Conservation (phyloP, 2,329 filamentous ascomycete genomes). For the Aspergillus viridinutans region DNA sequence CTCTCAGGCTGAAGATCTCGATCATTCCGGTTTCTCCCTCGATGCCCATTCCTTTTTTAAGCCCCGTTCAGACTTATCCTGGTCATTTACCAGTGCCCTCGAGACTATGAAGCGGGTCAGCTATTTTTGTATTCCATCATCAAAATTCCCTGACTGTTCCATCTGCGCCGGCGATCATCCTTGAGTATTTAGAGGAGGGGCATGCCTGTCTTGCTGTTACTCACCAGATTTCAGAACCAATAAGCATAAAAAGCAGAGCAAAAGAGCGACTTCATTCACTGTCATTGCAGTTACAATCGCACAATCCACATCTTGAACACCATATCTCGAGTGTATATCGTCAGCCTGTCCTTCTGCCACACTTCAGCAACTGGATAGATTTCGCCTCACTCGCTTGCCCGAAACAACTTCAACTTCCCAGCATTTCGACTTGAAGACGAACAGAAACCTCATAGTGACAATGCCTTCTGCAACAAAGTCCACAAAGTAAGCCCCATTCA, state of each 20-base stretch:
- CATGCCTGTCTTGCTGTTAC: background rate
- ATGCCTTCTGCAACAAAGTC: conserved; percentile 5
- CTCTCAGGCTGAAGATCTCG: conserved; percentile 15
- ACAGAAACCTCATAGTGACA: background rate
- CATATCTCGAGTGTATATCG: background rate
- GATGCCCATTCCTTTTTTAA: conserved; percentile 2
- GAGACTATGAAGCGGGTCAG: background rate
- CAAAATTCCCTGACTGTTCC: background rate
- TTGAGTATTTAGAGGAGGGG: background rate
- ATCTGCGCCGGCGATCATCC: background rate
- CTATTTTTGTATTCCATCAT: conserved; percentile 4
- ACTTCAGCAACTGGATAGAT: background rate
- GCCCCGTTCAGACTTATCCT: conserved; percentile 1
- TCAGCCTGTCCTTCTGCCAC: background rate
- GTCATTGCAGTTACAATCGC: background rate
- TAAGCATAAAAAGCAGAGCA: background rate
- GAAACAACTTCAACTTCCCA: background rate
- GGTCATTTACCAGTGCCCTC: background rate
- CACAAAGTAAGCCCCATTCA: conserved; percentile 8
- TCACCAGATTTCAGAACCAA: background rate
- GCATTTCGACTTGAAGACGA: background rate
- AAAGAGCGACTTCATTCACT: background rate
- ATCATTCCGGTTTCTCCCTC: conserved; percentile 9
- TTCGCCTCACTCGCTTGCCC: background rate
- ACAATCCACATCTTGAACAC: background rate